Percentiles rank a stretch among this genome's conserved stretches.
Conservation (phyloP, 2,329 filamentous ascomycete genomes). For the Onygenales sp. region DNA sequence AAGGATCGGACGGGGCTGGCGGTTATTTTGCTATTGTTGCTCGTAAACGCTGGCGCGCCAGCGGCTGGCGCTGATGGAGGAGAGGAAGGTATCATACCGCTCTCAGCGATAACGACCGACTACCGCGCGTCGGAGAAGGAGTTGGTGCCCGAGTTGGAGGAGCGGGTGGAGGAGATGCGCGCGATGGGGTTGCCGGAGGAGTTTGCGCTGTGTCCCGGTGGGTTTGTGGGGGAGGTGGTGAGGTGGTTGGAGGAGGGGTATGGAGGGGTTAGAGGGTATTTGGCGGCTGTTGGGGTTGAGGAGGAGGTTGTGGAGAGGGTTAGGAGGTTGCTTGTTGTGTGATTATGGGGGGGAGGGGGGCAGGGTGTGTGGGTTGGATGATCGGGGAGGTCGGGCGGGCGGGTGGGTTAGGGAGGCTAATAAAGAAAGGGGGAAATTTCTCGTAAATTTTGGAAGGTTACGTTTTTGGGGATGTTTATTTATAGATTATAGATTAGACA, state of each 20-base stretch:
- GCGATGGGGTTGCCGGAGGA: constrained; percentile 63
- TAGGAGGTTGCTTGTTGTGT: constrained; percentile 18
- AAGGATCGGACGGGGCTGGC: constrained; percentile 76
- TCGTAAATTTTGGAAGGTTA: neutral
- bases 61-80: constrained; percentile 2
- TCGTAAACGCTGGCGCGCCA: constrained; percentile 35
- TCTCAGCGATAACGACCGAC: constrained; percentile 57
- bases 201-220: constrained; percentile 57
- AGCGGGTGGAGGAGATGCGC: constrained; percentile 57
- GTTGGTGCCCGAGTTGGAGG: constrained; percentile 52
- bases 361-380: neutral
- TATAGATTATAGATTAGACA: too few species aligned
- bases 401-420: too few species aligned
- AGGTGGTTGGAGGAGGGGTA: constrained; percentile 52
- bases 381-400: too few species aligned
- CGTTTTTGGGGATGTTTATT: neutral
- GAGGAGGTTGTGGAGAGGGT: constrained; percentile 33
- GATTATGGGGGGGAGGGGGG: neutral
- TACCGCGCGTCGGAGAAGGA: constrained; percentile 58
- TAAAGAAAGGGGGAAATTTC: neutral
- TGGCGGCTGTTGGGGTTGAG: constrained; percentile 53
- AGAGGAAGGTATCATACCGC: constrained; percentile 37
- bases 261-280: constrained; percentile 58
- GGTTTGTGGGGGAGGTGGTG: constrained; percentile 53
- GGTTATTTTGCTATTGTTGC: constrained; percentile 57